Conservation (phyloP, 202 grass and related monocot genomes). For the Setaria viridis region DNA sequence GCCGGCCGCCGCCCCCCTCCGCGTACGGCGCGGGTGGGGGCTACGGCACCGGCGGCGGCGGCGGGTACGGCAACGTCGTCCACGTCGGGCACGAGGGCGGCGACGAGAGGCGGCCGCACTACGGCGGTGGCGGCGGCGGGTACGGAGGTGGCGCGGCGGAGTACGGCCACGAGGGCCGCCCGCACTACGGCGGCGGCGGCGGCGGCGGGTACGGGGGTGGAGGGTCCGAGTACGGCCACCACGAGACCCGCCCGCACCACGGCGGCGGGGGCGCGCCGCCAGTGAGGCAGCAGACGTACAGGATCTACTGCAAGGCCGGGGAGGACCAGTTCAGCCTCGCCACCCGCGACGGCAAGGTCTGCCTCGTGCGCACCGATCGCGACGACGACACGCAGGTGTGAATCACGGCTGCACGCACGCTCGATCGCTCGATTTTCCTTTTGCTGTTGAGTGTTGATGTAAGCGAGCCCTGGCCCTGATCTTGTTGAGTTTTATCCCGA, state of each 20-base stretch:
- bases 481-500: not conserved
- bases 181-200: not conserved
- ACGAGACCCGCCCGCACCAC: constrained; percentile 48
- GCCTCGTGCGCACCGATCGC: constrained; percentile 49
- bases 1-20: not conserved
- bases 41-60: not conserved
- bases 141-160: constrained; percentile 6
- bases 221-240: constrained; percentile 1
- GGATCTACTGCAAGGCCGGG: constrained; percentile 72
- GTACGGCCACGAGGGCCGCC: constrained; percentile 26
- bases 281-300: constrained; percentile 53
- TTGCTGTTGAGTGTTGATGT: not conserved
- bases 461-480: not conserved
- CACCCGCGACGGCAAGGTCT: constrained; percentile 53
- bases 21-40: constrained; percentile 6
- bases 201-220: not conserved
- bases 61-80: constrained; percentile 54
- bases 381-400: constrained; percentile 65
- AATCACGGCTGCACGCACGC: no score
- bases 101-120: constrained; percentile 44
- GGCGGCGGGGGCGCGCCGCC: constrained; percentile 22
- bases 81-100: constrained; percentile 55
- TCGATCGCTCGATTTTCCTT: not conserved
- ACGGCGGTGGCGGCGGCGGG: constrained; percentile 7
- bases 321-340: constrained; percentile 63